Percentiles rank a stretch among this genome's conserved stretches.
These are phyloP conservation scores for Emiliania huxleyi DNA, from an alignment of 78 protist genomes.

Conservation along the genomic window DNA sequence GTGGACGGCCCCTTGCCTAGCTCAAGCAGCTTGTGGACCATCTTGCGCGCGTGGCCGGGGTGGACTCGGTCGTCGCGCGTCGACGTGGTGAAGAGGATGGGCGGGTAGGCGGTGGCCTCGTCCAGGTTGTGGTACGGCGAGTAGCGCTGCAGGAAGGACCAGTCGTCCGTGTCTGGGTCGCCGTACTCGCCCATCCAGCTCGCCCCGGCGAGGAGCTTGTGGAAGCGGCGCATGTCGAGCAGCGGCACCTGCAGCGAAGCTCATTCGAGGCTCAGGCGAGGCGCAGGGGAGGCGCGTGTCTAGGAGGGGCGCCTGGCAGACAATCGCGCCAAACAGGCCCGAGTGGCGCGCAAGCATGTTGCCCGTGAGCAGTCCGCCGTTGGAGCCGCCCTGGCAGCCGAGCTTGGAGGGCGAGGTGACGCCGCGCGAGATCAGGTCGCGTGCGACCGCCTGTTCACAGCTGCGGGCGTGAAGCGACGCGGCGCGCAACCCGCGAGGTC, in stretches of 20 bases:
- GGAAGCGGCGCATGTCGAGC: conserved; percentile 46
- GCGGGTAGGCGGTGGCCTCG: not conserved
- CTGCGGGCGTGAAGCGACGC: too few species aligned
- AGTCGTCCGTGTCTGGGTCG: conserved; percentile 31
- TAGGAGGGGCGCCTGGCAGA: conserved; percentile 49
- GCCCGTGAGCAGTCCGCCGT: conserved; percentile 52
- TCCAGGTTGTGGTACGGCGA: conserved; percentile 30
- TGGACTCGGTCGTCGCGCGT: conserved; percentile 47
- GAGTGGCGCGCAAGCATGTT: conserved; percentile 17
- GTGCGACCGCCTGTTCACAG: not conserved
- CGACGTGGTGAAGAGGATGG: conserved; percentile 15
- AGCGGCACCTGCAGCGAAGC: too few species aligned
- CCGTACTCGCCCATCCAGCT: conserved; percentile 52
- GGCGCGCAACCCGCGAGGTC: not conserved
- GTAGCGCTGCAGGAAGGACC: not conserved
- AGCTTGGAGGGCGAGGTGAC: not conserved
- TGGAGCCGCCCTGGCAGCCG: conserved; percentile 38
- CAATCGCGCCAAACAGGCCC: conserved; percentile 35
- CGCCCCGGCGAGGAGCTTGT: conserved; percentile 49
- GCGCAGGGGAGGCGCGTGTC: conserved; percentile 12
- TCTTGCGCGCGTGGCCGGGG: conserved; percentile 25
- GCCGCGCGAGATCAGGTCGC: not conserved
- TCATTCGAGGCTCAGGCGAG: not conserved
- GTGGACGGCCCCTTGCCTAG: not conserved
- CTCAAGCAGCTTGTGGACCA: not conserved